These are phyloP conservation scores for Komagataella pastoris DNA, from an alignment of 805 yeast genomes.

Conservation along the genomic window DNA sequence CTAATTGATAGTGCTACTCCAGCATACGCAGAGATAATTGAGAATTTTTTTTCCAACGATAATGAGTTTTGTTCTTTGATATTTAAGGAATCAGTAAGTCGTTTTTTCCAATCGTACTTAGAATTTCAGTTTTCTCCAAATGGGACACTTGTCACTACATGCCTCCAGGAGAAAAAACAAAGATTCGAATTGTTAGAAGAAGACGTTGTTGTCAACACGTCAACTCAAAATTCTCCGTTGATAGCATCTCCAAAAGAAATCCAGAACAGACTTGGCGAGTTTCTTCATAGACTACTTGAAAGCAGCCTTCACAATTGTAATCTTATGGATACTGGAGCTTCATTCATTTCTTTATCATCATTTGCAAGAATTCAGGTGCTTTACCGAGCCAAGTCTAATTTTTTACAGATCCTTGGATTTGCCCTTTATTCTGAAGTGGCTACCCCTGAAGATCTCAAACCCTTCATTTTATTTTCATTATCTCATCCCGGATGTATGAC, in stretches of 20 bases:
- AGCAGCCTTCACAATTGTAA: background rate
- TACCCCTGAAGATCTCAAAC: background rate
- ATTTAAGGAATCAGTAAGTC: conserved; percentile 7
- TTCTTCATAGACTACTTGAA: background rate
- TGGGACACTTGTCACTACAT: background rate
- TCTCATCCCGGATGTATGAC: background rate
- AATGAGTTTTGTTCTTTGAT: conserved; percentile 16
- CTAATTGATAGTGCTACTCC: conserved; percentile 2
- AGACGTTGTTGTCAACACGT: background rate
- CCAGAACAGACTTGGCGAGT: background rate
- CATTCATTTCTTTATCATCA: background rate
- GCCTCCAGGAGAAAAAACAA: background rate
- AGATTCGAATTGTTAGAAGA: background rate
- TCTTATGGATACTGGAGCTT: background rate
- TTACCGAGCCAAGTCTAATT: background rate
- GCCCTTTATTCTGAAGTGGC: background rate
- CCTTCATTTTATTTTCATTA: background rate
- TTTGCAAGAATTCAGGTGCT: background rate
- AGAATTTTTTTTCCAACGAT: conserved; percentile 17
- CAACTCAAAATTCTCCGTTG: background rate
- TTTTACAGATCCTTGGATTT: background rate
- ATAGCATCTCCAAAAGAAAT: background rate
- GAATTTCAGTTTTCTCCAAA: background rate
- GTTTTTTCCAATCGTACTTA: background rate
- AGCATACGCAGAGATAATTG: conserved; percentile 8